Conservation (phyloP, 208 protist genomes). For the Leishmania tropica region DNA sequence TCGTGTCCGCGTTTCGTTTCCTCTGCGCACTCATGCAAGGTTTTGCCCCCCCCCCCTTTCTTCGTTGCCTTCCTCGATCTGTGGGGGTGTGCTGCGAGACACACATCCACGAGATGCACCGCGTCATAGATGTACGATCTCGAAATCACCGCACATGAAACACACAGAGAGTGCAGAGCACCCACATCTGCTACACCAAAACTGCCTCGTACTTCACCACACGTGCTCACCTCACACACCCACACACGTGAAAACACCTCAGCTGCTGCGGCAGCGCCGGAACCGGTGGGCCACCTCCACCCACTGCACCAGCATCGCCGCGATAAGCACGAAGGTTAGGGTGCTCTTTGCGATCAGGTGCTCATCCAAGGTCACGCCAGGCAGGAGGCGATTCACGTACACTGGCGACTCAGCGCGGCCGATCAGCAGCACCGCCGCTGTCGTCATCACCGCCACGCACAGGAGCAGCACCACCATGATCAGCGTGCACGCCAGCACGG, state of each 20-base stretch:
- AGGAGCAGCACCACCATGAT: conserved; percentile 16
- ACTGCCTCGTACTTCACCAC: not conserved
- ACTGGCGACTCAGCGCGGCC: conserved; percentile 15
- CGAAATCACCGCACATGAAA: not conserved
- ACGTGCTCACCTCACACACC: not conserved
- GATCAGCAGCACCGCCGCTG: conserved; percentile 28
- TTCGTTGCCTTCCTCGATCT: not conserved
- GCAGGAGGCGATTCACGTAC: conserved; percentile 19
- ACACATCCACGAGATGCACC: not conserved
- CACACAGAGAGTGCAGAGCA: not conserved
- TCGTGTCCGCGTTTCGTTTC: too few species aligned
- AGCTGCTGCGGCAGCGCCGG: conserved; percentile 16
- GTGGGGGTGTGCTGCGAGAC: not conserved
- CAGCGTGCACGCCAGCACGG: conserved; percentile 20
- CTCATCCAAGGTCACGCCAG: conserved; percentile 29
- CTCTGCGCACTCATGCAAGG: too few species aligned
- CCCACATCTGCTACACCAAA: not conserved
- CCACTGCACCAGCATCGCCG: conserved; percentile 35
- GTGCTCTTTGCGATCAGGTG: conserved; percentile 30
- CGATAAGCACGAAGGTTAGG: conserved; percentile 6
- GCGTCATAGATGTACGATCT: not conserved
- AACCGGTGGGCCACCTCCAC: conserved; percentile 30
- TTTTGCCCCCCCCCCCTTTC: not conserved
- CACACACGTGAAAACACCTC: not conserved
- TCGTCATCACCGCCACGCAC: conserved; percentile 18